Base-by-base conservation (phyloP, 148 eudicot genomes). In the Vaccinium darrowii region DNA sequence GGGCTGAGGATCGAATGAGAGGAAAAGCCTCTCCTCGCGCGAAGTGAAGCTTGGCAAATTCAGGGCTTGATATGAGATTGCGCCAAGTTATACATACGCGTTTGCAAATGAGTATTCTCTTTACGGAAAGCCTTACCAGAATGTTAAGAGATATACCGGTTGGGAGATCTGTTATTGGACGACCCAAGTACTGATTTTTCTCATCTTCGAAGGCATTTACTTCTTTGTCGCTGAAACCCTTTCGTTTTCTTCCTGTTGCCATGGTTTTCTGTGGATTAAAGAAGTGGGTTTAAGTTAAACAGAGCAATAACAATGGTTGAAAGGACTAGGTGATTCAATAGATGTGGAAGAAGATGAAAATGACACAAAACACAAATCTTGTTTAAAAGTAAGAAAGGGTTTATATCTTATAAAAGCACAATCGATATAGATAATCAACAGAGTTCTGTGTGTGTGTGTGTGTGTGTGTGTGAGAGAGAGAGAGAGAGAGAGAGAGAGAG, bases 11-110 rank as follows among this genome's bases (percentile, higher is more conserved):
- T 14, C 72, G 72, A 21, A 80, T 60, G 16, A 60, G 13, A 33
- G 83, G 83, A 80, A 3, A 25, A 7, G 50, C 52, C 19, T 80
- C 72, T 8, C 25, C 72, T 60, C 13, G 47, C 13, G 33, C 47
- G 58, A 57, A 80, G 2, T 80, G 83, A 50, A 80, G 50, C 23
- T 80, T 80, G 2, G 62, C 83, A 18, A 80, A 80, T 60, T 80
- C 72, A 33, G 83, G 43, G 50, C 62, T 71, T 10, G 13, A 4
- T 1, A 80, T 58, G 49, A 58, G 10, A 15, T 60, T 60, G 14
- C 52, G n/a, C 83, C 72, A 80, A 33, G 25, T 30, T 57, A 36
- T 80, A 23, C 83, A 80, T 30, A 80, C 52, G n/a, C 83, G 62
- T 9, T 33, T 43, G 51, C 83, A 60, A 13, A 60, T 14, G 50